Base-by-base conservation (phyloP, 495 filamentous ascomycete species). In the Penicillium bialowiezense region DNA sequence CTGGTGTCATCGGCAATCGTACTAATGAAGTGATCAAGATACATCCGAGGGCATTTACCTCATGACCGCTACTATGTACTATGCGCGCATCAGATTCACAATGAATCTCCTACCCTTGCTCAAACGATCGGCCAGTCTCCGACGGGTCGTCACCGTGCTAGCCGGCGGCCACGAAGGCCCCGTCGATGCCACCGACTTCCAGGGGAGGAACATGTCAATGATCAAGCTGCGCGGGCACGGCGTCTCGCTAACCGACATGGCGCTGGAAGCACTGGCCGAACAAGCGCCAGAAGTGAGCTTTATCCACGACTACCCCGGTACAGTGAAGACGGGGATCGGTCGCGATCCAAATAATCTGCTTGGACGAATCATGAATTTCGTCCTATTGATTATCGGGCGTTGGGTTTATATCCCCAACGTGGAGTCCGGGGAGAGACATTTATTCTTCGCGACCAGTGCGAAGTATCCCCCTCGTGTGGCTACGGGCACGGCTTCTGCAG, bases 21-120 rank as follows among this genome's bases (percentile, higher is more conserved):
- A n/a, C n/a, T n/a, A n/a, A n/a, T n/a, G n/a, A n/a, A n/a, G n/a
- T n/a, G n/a, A n/a, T 19, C 10, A 38, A 77, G 81, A 83, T 39
- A 87, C 85, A 0, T 21, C 54, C 2, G 87, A 90, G 62, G 74
- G 71, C 15, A 68, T 89, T 10, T 69, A 83, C 52, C 63, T 67
- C 26, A 73, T 73, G 45, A 63, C 77, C 33, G 63, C 79, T 13
- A 62, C 87, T 3, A 69, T 64, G 39, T 83, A 81, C 66, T 88
- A 88, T 63, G 68, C 78, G 20, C 82, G 86, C 13, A 72, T 78
- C 38, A 78, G 85, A 32, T 87, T 88, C 60, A 74, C 77, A 18
- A 47, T 64, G 34, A 84, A 86, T 56, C 74, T 90, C 2, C 76
- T 90, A 2, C 84, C 86, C 0, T 74, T 79, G 0, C 56, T 89